Conservation (phyloP, 495 filamentous ascomycete genomes). For the Trichocladium antarcticum region DNA sequence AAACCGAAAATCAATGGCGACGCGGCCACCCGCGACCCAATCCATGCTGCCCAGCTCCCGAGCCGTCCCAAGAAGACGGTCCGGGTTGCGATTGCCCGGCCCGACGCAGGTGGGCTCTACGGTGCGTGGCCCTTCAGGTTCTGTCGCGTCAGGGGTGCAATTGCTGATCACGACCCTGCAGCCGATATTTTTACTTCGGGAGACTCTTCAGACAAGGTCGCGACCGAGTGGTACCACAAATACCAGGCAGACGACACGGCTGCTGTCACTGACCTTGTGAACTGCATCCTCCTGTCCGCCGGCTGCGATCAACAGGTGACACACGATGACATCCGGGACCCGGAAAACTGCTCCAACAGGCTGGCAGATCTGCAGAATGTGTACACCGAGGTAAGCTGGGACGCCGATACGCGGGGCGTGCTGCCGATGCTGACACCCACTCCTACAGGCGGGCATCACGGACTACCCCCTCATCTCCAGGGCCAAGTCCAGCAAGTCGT, state of each 20-base stretch:
- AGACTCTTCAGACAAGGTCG: conserved; percentile 59
- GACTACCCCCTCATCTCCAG: conserved; percentile 92
- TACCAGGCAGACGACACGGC: conserved; percentile 57
- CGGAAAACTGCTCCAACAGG: conserved; percentile 60
- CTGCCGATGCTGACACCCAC: conserved; percentile 13
- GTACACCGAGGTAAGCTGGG: conserved; percentile 51
- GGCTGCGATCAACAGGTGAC: conserved; percentile 67
- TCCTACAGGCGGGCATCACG: conserved; percentile 52
- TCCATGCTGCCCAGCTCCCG: conserved; percentile 43
- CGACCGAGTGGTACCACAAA: conserved; percentile 62
- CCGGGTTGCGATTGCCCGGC: conserved; percentile 37
- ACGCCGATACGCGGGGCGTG: conserved; percentile 4
- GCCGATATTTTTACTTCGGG: conserved; percentile 72
- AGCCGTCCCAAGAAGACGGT: conserved; percentile 51
- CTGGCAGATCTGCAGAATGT: conserved; percentile 70
- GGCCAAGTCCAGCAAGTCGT: conserved; percentile 56
- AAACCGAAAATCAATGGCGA: conserved; percentile 63
- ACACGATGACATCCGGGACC: conserved; percentile 69
- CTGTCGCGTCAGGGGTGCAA: neutral
- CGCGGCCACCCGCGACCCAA: conserved; percentile 22
- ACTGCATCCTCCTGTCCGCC: conserved; percentile 73
- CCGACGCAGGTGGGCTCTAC: conserved; percentile 60
- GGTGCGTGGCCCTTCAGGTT: conserved; percentile 39
- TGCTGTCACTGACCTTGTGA: conserved; percentile 74
- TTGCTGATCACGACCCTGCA: conserved; percentile 29